Evolutionary conservation across 2,329 filamentous ascomycete genomes (phyloP).

Genomic region (Fusarium albosuccineum): DNA sequence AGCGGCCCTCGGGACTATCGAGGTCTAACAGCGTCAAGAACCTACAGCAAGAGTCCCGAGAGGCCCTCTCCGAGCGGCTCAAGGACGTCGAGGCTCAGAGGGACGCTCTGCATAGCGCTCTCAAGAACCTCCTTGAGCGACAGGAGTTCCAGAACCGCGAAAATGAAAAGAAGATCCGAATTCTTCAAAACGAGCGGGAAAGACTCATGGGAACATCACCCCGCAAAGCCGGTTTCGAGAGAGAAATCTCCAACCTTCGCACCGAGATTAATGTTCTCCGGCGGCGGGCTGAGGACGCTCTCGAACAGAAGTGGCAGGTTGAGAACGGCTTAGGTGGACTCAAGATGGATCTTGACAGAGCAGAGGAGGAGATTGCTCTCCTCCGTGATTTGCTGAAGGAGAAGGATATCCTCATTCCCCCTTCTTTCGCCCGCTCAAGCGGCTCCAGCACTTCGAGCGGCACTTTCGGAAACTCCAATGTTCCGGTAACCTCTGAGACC

Average conservation of each 20-base stretch:
- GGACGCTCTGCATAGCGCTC: slow-evolving; percentile 88
- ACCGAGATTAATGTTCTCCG: slow-evolving; percentile 88
- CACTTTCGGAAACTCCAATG: slow-evolving; percentile 46
- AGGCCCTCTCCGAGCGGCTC: slow-evolving; percentile 80
- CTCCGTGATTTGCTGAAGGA: slow-evolving; percentile 83
- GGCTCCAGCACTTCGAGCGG: slow-evolving; percentile 47
- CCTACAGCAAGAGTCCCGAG: slow-evolving; percentile 68
- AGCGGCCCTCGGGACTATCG: slow-evolving; percentile 60
- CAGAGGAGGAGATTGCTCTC: slow-evolving; percentile 91
- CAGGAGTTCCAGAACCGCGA: slow-evolving; percentile 88
- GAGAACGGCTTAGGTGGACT: slow-evolving; percentile 89
- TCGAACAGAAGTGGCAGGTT: slow-evolving; percentile 96
- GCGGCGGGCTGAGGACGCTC: slow-evolving; percentile 89
- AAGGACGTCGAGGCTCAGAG: slow-evolving; percentile 95
- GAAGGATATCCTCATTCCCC: slow-evolving; percentile 82
- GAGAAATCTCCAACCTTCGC: slow-evolving; percentile 82
- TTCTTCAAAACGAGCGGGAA: slow-evolving; percentile 83
- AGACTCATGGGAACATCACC: slow-evolving; percentile 77
- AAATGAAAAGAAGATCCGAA: slow-evolving; percentile 82
- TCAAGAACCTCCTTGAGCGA: slow-evolving; percentile 86
- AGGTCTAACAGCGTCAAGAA: slow-evolving; percentile 72
- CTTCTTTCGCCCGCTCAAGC: slow-evolving; percentile 64
- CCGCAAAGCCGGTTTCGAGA: slow-evolving; percentile 83
- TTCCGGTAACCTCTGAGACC: slow-evolving; percentile 75
- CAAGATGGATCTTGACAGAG: slow-evolving; percentile 96